A percentile compares a stretch with the other conserved stretches of the same genome.
These are phyloP conservation scores for Paecilomyces sp. DNA, from an alignment of 2,329 filamentous ascomycete genomes.

Conservation along the genomic window DNA sequence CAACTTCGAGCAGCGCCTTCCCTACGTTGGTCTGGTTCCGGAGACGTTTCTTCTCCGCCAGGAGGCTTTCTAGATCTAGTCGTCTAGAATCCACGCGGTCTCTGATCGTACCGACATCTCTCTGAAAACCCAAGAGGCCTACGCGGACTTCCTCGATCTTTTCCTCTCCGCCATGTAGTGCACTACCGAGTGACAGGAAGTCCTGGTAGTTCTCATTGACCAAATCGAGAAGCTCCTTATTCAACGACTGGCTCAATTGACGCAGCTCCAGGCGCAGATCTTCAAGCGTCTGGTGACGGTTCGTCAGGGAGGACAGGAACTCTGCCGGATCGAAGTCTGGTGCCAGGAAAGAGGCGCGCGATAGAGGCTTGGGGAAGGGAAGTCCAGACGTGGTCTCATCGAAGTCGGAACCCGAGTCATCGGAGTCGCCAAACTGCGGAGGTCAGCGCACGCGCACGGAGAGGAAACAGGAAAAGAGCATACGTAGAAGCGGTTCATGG, in stretches of 20 bases:
- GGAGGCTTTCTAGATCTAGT: constrained; percentile 54
- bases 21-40: constrained; percentile 57
- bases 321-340: constrained; percentile 68
- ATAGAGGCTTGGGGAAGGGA: constrained; percentile 80
- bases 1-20: constrained; percentile 40
- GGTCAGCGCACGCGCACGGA: constrained; percentile 1
- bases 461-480: constrained; percentile 3
- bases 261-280: constrained; percentile 83
- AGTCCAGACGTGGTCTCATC: constrained; percentile 60
- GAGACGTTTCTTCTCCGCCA: constrained; percentile 61
- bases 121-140: constrained; percentile 74
- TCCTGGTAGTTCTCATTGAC: constrained; percentile 94
- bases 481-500: constrained; percentile 29
- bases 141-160: constrained; percentile 85
- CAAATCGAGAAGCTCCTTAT: constrained; percentile 81
- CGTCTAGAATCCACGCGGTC: constrained; percentile 57
- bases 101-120: constrained; percentile 71
- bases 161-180: constrained; percentile 81
- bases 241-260: constrained; percentile 69
- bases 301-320: constrained; percentile 75
- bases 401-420: constrained; percentile 41
- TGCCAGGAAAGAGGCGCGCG: constrained; percentile 73
- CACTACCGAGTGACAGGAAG: constrained; percentile 75
- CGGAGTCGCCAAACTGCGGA: constrained; percentile 36
- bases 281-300: constrained; percentile 92